Evolutionary conservation across 441 rosid species (phyloP).

Genomic region (Erodium texanum): DNA sequence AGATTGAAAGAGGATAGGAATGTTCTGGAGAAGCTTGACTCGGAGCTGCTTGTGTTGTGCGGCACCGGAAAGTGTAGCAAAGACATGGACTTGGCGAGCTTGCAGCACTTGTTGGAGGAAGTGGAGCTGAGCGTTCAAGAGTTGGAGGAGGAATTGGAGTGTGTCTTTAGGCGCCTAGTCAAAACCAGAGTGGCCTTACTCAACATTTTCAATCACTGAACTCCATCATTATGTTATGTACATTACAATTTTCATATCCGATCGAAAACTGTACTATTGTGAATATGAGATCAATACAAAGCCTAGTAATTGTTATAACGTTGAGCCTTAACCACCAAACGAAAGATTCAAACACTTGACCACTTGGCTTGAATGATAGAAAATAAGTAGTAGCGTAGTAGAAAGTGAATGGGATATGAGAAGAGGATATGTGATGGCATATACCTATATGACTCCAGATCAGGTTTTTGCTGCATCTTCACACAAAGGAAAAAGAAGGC

Average conservation of each 20-base stretch:
- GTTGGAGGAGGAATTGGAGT: conserved; percentile 12
- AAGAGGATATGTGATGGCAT: too few relatives aligned
- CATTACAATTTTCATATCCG: neutral
- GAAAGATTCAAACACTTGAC: too few relatives aligned
- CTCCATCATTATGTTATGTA: neutral
- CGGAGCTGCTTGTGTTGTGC: neutral
- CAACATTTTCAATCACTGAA: conserved; percentile 12
- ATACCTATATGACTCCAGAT: too few relatives aligned
- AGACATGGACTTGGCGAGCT: too few relatives aligned
- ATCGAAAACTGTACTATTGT: neutral
- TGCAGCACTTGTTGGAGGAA: neutral
- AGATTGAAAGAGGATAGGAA: neutral
- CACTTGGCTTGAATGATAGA: too few relatives aligned
- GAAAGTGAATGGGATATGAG: too few relatives aligned
- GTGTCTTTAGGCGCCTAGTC: conserved; percentile 5
- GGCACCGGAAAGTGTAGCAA: neutral
- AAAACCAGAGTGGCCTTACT: conserved; percentile 14
- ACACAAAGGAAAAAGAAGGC: conserved; percentile 8
- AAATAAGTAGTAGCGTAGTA: too few relatives aligned
- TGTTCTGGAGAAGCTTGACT: neutral
- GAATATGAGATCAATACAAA: neutral
- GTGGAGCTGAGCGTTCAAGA: conserved; percentile 11
- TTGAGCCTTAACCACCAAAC: too few relatives aligned
- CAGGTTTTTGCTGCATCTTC: conserved; percentile 14
- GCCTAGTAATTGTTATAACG: too few relatives aligned